phyloP scores from a whole-genome alignment of 75 land plant species.

The Cunninghamia lanceolata region DNA sequence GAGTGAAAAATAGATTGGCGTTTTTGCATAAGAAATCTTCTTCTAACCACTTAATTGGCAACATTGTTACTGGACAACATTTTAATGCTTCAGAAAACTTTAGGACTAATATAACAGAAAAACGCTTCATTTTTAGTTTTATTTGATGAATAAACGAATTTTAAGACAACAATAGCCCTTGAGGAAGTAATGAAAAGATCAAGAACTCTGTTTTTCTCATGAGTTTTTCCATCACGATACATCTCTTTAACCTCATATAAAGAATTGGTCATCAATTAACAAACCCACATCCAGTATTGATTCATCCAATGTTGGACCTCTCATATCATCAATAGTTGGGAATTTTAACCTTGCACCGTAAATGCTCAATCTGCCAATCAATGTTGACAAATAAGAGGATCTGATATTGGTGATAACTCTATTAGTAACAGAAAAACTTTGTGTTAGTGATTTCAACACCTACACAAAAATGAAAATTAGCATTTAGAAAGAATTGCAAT shows the following conservation, averaged over 20 bases:
- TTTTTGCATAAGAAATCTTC: background rate
- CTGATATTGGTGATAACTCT: background rate
- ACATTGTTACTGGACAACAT: background rate
- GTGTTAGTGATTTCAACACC: background rate
- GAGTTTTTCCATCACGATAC: background rate
- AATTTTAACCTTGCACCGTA: background rate
- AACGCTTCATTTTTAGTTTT: too few relatives aligned
- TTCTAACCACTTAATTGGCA: background rate
- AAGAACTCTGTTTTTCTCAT: background rate
- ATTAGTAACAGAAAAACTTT: background rate
- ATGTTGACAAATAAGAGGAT: background rate
- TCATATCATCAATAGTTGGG: background rate
- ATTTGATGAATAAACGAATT: background rate
- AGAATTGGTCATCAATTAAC: background rate
- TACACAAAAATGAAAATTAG: background rate
- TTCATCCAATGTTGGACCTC: background rate
- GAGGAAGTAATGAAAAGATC: background rate
- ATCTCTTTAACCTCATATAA: background rate
- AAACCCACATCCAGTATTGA: background rate
- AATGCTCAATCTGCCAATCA: background rate
- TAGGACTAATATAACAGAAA: too few relatives aligned
- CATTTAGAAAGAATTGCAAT: background rate
- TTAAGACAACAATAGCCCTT: background rate
- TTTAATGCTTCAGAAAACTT: background rate
- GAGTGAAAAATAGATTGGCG: background rate